A percentile compares a stretch with the other conserved stretches of the same genome.
Conservation (phyloP, 441 rosid genomes). For the Geranium incanum region DNA sequence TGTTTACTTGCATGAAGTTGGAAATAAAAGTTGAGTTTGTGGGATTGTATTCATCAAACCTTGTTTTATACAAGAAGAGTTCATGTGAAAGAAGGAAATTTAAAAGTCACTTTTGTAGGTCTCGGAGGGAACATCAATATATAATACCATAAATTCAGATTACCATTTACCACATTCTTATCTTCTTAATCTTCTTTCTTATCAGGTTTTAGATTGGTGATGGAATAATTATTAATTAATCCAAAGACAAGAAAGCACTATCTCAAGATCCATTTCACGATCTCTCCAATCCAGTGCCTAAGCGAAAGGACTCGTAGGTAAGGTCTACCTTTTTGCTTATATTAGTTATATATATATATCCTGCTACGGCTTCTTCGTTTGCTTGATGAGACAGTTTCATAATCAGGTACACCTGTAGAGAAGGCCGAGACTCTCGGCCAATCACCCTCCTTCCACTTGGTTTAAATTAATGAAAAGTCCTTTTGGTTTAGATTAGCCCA, state of each 20-base stretch:
- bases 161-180: not conserved
- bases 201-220: conserved; percentile 16
- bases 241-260: not conserved
- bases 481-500: conserved; percentile 13
- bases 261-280: not conserved
- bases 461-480: conserved; percentile 16
- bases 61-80: not conserved
- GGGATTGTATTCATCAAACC: not conserved
- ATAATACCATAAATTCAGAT: not conserved
- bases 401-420: not conserved
- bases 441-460: conserved; percentile 21
- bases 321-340: not conserved
- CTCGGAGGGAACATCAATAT: not conserved
- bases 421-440: conserved; percentile 34
- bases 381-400: conserved; percentile 12
- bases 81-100: not conserved
- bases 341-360: too few relatives aligned
- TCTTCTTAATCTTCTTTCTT: not conserved
- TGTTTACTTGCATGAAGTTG: not conserved
- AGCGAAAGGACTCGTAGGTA: not conserved
- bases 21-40: not conserved
- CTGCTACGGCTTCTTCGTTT: not conserved
- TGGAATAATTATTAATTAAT: conserved; percentile 14
- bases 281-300: too few relatives aligned
- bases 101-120: not conserved